Percentiles rank a stretch among this genome's conserved stretches.
These are phyloP conservation scores for Termitomyces sp. DNA, from an alignment of 768 basidiomycete species.

Conservation along the genomic window DNA sequence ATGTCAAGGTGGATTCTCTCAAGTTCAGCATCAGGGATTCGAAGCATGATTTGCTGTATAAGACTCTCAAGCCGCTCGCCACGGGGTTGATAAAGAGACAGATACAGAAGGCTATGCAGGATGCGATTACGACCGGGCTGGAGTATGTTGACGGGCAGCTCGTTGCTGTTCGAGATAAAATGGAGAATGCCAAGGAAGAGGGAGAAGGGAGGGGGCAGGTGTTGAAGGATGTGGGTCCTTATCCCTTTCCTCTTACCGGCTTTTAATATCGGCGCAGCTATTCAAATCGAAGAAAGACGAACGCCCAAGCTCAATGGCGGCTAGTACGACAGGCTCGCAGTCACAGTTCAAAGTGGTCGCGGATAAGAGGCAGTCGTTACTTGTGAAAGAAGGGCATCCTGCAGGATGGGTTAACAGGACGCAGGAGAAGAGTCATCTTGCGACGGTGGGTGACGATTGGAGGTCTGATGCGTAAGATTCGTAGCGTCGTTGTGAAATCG, in stretches of 20 bases:
- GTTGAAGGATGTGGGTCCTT: constrained; percentile 49
- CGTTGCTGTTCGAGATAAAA: constrained; percentile 76
- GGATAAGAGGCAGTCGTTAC: constrained; percentile 63
- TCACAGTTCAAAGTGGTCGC: constrained; percentile 81
- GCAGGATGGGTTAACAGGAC: constrained; percentile 67
- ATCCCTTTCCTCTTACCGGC: not conserved
- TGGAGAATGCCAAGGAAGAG: constrained; percentile 51
- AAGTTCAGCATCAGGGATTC: constrained; percentile 89
- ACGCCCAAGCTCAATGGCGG: constrained; percentile 15
- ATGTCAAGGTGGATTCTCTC: constrained; percentile 81
- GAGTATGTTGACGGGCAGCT: constrained; percentile 90
- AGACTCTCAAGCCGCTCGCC: constrained; percentile 74
- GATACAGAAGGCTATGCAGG: constrained; percentile 48
- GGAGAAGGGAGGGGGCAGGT: constrained; percentile 37
- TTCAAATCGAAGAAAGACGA: constrained; percentile 56
- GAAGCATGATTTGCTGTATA: constrained; percentile 88
- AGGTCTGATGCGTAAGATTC: constrained; percentile 34
- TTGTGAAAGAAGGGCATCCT: constrained; percentile 60
- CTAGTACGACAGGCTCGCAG: constrained; percentile 16
- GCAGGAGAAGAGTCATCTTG: constrained; percentile 33
- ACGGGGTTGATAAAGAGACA: constrained; percentile 80
- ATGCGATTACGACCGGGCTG: constrained; percentile 72
- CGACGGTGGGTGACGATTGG: constrained; percentile 31
- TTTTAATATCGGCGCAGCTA: constrained; percentile 29
- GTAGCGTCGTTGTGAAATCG: not conserved